phyloP scores from a whole-genome alignment of 768 basidiomycete species.

The Mycena metata region DNA sequence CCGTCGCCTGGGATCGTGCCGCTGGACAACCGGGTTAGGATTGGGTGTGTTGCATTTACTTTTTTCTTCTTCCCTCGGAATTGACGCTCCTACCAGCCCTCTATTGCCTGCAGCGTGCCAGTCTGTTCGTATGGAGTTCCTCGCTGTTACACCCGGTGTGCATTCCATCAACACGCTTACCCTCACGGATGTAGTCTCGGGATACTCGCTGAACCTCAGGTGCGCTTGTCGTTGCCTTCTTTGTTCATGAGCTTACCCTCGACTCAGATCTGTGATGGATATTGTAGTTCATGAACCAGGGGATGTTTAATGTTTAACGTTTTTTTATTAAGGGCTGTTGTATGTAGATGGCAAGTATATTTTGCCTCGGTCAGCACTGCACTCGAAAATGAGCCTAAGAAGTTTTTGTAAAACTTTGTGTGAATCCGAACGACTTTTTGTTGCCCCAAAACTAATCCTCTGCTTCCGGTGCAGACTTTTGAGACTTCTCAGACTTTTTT shows the following conservation, averaged over 20 bases:
- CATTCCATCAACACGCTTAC: conserved; percentile 81
- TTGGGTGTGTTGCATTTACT: conserved; percentile 72
- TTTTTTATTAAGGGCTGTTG: neutral
- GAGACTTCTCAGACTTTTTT: neutral
- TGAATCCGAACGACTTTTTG: neutral
- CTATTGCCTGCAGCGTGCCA: conserved; percentile 86
- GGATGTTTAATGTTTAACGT: conserved; percentile 18
- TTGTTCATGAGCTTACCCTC: conserved; percentile 16
- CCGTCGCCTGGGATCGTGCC: conserved; percentile 77
- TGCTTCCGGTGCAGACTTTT: neutral
- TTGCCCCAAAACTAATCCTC: neutral
- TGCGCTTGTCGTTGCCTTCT: conserved; percentile 47
- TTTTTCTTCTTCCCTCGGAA: conserved; percentile 8
- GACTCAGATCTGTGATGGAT: conserved; percentile 77
- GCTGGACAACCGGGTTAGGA: conserved; percentile 80
- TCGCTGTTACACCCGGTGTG: conserved; percentile 84
- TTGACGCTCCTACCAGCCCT: conserved; percentile 61
- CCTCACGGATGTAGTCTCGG: conserved; percentile 81
- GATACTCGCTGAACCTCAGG: conserved; percentile 81
- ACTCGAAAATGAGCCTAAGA: too few relatives aligned
- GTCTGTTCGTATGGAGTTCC: conserved; percentile 87
- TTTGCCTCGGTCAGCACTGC: too few relatives aligned
- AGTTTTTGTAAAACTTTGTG: too few relatives aligned
- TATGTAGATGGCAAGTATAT: too few relatives aligned
- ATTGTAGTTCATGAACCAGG: conserved; percentile 75